Evolutionary conservation across 1,284 basidiomycete genomes (phyloP).

Genomic region (Cystobasidiaceae sp.): DNA sequence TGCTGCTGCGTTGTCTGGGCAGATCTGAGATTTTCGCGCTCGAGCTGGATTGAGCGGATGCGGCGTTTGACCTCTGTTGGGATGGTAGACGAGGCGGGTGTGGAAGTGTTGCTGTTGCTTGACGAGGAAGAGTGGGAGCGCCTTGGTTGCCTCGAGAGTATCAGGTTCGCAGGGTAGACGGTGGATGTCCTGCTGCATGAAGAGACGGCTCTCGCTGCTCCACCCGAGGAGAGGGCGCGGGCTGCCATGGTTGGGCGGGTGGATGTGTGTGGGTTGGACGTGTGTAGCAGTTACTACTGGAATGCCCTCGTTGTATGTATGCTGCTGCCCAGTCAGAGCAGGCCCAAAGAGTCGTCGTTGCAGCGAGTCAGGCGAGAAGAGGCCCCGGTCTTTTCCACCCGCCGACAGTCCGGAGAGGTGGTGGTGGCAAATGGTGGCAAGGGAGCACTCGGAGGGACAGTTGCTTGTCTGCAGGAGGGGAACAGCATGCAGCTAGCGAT

Average conservation of each 20-base stretch:
- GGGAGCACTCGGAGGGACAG: too few species aligned
- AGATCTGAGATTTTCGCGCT: constrained; percentile 27
- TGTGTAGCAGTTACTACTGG: too few species aligned
- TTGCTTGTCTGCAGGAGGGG: too few species aligned
- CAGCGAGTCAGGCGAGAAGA: too few species aligned
- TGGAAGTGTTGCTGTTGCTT: not conserved
- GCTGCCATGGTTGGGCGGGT: constrained; percentile 18
- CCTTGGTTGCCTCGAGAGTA: constrained; percentile 1
- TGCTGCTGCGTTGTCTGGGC: constrained; percentile 8
- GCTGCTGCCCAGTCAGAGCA: too few species aligned
- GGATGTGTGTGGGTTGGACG: not conserved
- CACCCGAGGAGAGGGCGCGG: not conserved
- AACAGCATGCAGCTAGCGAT: too few species aligned
- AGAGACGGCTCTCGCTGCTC: not conserved
- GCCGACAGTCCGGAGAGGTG: too few species aligned
- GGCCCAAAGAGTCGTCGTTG: too few species aligned
- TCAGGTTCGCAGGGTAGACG: constrained; percentile 3
- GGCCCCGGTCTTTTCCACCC: too few species aligned
- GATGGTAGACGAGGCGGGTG: not conserved
- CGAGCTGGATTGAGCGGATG: constrained; percentile 24
- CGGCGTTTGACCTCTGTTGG: constrained; percentile 22
- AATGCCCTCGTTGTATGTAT: too few species aligned
- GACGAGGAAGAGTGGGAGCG: constrained; percentile 3
- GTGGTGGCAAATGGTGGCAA: too few species aligned
- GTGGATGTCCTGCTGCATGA: not conserved